Base-by-base conservation (phyloP, 495 filamentous ascomycete genomes). In the Penicillium subrubescens region DNA sequence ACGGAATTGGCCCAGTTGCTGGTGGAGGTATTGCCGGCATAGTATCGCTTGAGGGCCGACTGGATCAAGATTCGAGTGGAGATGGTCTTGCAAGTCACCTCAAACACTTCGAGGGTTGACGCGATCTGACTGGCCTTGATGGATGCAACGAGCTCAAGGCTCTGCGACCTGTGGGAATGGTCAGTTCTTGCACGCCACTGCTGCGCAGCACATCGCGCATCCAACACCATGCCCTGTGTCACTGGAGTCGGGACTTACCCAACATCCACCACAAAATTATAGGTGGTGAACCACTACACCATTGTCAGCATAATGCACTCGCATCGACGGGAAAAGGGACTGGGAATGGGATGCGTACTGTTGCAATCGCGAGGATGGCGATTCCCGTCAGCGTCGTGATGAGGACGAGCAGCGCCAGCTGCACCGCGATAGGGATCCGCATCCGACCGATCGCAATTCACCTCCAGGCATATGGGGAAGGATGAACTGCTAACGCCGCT, bases 381-480 rank as follows among this genome's bases (percentile, higher is more conserved):
- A 94, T 83, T 27, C 88, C 84, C 57, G 89, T 76, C 39, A 93
- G 79, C 15, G 90, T 86, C 34, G 89, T 86, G 56, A 92, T 70
- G 48, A 93, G 76, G 68, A 93, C 89, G 46, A 94, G 83, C 74
- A 88, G 82, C 62, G 83, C 91, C 58, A 96, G 81, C 83, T 96
- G 92, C 78, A 91, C 88, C 64, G 91, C 84, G 71, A 96, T 96
- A 25, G 90, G 87, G 74, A 95, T 87, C 71, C 92, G 84, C 90
- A 96, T 94, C 62, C 69, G 71, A 64, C 55, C 66, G 53, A 53
- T 50, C 54, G 50, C 31, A 37, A 34, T 34, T 37, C 53, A 35
- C 52, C 27, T n/a, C 33, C 34, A 8, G 25, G 25, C 27, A 53
- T 19, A 53, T 19, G 14, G 35, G 35, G 37, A 14, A 17, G 31